phyloP scores from a whole-genome alignment of 768 basidiomycete genomes.

The Erythrobasidium yunnanense region DNA sequence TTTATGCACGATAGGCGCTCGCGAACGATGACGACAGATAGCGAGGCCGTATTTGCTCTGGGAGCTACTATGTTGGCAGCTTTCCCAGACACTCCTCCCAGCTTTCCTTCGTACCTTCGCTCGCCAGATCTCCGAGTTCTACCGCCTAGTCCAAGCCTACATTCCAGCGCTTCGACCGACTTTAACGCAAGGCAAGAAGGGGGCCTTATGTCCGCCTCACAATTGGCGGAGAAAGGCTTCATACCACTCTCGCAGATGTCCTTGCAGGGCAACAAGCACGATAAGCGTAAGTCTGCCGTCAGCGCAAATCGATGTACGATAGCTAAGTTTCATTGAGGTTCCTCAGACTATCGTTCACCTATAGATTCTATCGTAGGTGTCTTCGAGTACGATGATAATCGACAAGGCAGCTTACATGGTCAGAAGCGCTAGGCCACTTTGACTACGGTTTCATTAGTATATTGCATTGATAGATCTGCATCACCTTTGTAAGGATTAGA shows the following conservation, averaged over 20 bases:
- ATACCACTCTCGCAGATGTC: constrained; percentile 7
- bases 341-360: constrained; percentile 10
- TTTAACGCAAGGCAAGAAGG: too few species aligned
- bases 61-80: constrained; percentile 1
- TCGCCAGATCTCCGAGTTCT: background rate
- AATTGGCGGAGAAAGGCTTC: constrained; percentile 3
- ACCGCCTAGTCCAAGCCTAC: constrained; percentile 20
- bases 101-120: background rate
- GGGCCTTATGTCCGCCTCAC: background rate
- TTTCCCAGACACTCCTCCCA: background rate
- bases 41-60: constrained; percentile 5
- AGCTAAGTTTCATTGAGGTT: background rate
- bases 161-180: too few species aligned
- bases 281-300: background rate
- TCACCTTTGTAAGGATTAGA: too few species aligned
- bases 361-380: constrained; percentile 19
- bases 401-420: background rate
- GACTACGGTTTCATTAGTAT: too few species aligned
- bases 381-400: constrained; percentile 8
- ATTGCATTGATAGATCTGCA: too few species aligned
- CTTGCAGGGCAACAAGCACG: background rate
- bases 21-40: constrained; percentile 7
- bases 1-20: background rate
- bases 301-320: background rate
- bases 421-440: constrained; percentile 4